A percentile compares a stretch with the other conserved stretches of the same genome.
phyloP scores from a whole-genome alignment of 2,329 filamentous ascomycete genomes.

The Nigrospora sphaerica region DNA sequence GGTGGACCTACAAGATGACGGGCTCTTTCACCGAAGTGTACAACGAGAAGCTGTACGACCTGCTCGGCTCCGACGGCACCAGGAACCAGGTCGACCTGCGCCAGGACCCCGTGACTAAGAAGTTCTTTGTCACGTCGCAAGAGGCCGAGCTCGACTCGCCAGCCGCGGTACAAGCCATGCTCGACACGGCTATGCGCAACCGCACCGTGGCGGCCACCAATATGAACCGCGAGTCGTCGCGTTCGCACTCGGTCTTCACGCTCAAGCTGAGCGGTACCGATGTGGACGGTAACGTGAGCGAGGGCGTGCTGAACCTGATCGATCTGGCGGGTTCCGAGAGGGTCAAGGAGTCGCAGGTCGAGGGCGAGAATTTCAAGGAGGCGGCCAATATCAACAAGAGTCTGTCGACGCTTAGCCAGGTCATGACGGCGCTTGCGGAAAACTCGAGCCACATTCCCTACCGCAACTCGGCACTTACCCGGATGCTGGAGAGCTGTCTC shows the following conservation, averaged over 20 bases:
- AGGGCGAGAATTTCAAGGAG: slow-evolving; percentile 9
- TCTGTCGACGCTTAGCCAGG: slow-evolving; percentile 7
- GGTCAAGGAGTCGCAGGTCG: slow-evolving; percentile 30
- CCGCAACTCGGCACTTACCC: slow-evolving; percentile 11
- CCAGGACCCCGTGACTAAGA: slow-evolving; percentile 52
- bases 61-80: slow-evolving; percentile 59
- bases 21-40: slow-evolving; percentile 97
- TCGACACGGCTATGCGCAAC: slow-evolving; percentile 75
- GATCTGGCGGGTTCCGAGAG: slow-evolving; percentile 92
- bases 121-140: slow-evolving; percentile 20
- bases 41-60: slow-evolving; percentile 92
- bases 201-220: slow-evolving; percentile 94
- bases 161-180: slow-evolving; percentile 70
- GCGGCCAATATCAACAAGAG: slow-evolving; percentile 15
- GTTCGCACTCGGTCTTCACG: slow-evolving; percentile 95
- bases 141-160: slow-evolving; percentile 62
- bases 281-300: slow-evolving; percentile 62
- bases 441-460: slow-evolving; percentile 7
- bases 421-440: slow-evolving; percentile 9
- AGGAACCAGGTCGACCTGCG: slow-evolving; percentile 87
- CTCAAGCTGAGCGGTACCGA: slow-evolving; percentile 72
- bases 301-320: slow-evolving; percentile 91
- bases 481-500: slow-evolving; percentile 14
- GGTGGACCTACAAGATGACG: slow-evolving; percentile 91
- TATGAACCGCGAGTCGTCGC: slow-evolving; percentile 88